Evolutionary conservation across 2,329 filamentous ascomycete genomes (phyloP), one percentile per base, ranked within the genome.

Genomic region (Septoria petroselini): DNA sequence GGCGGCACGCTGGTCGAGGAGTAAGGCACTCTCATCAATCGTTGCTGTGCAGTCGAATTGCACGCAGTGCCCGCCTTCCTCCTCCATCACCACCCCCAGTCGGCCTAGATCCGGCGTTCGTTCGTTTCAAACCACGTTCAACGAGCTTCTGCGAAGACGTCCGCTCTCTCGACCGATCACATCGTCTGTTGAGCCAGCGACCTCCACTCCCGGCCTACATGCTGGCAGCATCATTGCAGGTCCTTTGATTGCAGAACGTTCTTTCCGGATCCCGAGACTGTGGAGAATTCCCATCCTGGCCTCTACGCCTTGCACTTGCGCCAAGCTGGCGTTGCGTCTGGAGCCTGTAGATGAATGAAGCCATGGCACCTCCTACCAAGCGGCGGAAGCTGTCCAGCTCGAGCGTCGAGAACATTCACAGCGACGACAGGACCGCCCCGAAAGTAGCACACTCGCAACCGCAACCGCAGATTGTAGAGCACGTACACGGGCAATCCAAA

Each of bases 31-130:
- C n/a, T n/a, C n/a, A n/a, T n/a, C 23, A 27, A 27, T 27, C 9
- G 23, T 27, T 27, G 35, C 18, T 7, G 34, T 29, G 38, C 30
- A 49, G 39, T 49, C 34, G 40, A 50, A 17, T 30, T 43, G 39
- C 39, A 29, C 47, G 21, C 31, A 29, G 33, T 40, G n/a, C n/a
- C n/a, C n/a, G n/a, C 21, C 17, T 18, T 17, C 39, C 40, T 21
- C 11, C 17, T 37, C 31, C 19, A 35, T 17, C 42, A n/a, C 14
- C 21, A 18, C 41, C 53, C 42, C 35, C 38, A 48, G 59, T 54
- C 58, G 62, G 61, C 60, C 56, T 63, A 52, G 52, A 48, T 60
- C 60, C 62, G 58, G 53, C 59, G 61, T 64, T 58, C 63, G 57
- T 48, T 65, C 63, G 62, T 62, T 64, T 48, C 53, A 48, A 27